These are phyloP conservation scores for Plectosphaerella cucumerina DNA, from an alignment of 2,329 filamentous ascomycete genomes.

Conservation along the genomic window DNA sequence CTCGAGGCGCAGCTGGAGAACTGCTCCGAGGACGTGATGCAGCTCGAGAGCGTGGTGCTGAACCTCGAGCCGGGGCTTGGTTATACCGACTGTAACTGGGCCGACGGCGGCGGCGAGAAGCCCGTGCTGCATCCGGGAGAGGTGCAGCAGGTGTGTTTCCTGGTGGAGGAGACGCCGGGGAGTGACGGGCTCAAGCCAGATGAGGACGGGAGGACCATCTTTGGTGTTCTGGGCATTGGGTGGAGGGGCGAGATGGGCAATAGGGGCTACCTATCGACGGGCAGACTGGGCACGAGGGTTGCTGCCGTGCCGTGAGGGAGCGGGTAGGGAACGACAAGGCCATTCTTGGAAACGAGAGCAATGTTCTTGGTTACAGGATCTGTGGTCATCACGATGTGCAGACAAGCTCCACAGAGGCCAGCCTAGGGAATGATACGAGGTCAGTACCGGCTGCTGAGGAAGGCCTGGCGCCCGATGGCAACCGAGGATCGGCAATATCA, in stretches of 20 bases:
- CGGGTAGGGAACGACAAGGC: slow-evolving; percentile 18
- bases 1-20: slow-evolving; percentile 96
- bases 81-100: slow-evolving; percentile 56
- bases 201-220: slow-evolving; percentile 56
- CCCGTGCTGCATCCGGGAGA: slow-evolving; percentile 59
- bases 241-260: slow-evolving; percentile 92
- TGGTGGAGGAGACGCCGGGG: slow-evolving; percentile 44
- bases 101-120: slow-evolving; percentile 33
- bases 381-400: too few species aligned
- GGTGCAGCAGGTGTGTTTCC: slow-evolving; percentile 63
- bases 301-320: slow-evolving; percentile 1
- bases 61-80: slow-evolving; percentile 47
- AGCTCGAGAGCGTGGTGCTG: slow-evolving; percentile 64
- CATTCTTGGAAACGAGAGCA: neutral
- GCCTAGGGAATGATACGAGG: too few species aligned
- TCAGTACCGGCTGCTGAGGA: too few species aligned
- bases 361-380: too few species aligned
- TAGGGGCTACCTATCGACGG: slow-evolving; percentile 80
- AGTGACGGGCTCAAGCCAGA: slow-evolving; percentile 44
- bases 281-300: slow-evolving; percentile 62
- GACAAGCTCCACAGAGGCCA: too few species aligned
- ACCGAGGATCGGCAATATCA: too few species aligned
- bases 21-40: slow-evolving; percentile 76
- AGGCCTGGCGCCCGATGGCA: too few species aligned
- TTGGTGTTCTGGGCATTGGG: slow-evolving; percentile 80